Conservation (phyloP, 2,329 filamentous ascomycete genomes). For the Xylariaceae sp. region DNA sequence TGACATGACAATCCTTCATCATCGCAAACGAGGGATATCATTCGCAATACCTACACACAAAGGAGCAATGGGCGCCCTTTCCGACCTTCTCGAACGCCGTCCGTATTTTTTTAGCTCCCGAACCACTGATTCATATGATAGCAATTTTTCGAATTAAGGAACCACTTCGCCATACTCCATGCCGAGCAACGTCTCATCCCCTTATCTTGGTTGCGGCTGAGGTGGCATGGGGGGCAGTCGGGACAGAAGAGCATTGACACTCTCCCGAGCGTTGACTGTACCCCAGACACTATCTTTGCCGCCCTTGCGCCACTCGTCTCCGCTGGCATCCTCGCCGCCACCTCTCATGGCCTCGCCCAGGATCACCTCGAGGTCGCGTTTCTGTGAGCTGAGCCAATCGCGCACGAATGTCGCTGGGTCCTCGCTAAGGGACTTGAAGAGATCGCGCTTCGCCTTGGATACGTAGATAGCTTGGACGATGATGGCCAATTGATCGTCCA, state of each 20-base stretch:
- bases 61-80: not conserved
- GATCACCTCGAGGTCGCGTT: conserved; percentile 82
- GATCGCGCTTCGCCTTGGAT: conserved; percentile 85
- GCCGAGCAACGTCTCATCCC: not conserved
- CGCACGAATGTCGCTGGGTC: conserved; percentile 81
- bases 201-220: conserved; percentile 21
- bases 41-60: conserved; percentile 4
- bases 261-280: conserved; percentile 56
- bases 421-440: conserved; percentile 70
- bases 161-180: conserved; percentile 2
- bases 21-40: conserved; percentile 4
- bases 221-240: conserved; percentile 44
- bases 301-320: conserved; percentile 65
- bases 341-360: conserved; percentile 72
- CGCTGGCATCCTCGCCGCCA: conserved; percentile 51
- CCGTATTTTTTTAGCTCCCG: not conserved
- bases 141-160: not conserved
- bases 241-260: conserved; percentile 55
- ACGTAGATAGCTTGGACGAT: conserved; percentile 77
- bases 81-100: conserved; percentile 10
- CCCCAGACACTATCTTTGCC: conserved; percentile 52
- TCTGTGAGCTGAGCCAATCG: conserved; percentile 87
- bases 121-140: not conserved
- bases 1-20: not conserved
- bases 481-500: conserved; percentile 82